Base-by-base conservation (phyloP, 2,329 filamentous ascomycete species). In the Aspergillus neoniger region DNA sequence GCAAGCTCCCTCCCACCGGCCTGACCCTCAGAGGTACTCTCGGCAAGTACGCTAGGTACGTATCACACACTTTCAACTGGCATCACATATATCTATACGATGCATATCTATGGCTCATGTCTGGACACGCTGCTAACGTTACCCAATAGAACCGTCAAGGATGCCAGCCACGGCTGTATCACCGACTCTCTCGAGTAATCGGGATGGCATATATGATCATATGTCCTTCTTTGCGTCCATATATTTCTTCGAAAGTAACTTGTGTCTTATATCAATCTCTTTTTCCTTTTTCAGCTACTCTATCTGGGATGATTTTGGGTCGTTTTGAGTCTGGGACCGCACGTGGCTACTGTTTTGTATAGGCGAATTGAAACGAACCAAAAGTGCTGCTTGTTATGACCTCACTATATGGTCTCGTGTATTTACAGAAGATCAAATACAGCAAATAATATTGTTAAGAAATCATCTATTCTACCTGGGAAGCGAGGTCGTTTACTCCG, bases 21-120 rank as follows among this genome's bases (percentile, higher is more conserved):
- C 77, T 83, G 59, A 83, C 85, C 59, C 80, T 80, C 69, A 83
- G 85, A 69, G 89, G 89, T 52, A 91, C 88, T 5, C 77, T 91
- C 66, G 86, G 83, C 65, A 91, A 91, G 78, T 91, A 91, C 70
- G 88, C 88, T 58, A 75, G 74, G 70, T 74, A 71, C 50, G 72
- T 70, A 30, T 28, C 25, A 19, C 17, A 25, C 14, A 32, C 15
- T 39, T 52, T 41, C 10, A 12, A 28, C 9, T 25, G 15, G 38
- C 41, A 4, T 32, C 4, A 5, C 8, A 3, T 39, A 4, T 14
- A 14, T 19, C 3, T 23, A 19, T 39, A 7, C 14, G 17, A 32
- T 38, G 32, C 32, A 36, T 36, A 5, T 14, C n/a, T 39, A 17
- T 17, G 19, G n/a, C 14, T 30, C 19, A 21, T 15, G 25, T 2